A percentile compares a stretch with the other conserved stretches of the same genome.
phyloP scores from a whole-genome alignment of 1,139 yeast species.

The Saccharomyces hybrid region DNA sequence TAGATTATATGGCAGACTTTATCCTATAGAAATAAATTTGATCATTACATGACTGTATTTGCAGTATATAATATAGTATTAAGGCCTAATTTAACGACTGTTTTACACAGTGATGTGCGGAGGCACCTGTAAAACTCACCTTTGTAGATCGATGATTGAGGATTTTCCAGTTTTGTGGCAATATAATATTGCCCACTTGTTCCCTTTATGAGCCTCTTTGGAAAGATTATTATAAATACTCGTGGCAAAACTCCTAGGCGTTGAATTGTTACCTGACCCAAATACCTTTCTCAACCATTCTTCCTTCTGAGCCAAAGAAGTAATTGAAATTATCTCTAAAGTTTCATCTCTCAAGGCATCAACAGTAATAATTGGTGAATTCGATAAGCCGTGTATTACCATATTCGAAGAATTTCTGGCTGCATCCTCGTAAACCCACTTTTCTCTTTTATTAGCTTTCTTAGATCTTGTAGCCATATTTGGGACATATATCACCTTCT shows the following conservation, averaged over 20 bases:
- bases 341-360: slow-evolving; percentile 77
- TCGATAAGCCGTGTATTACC: slow-evolving; percentile 47
- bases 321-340: slow-evolving; percentile 68
- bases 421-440: slow-evolving; percentile 73
- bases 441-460: slow-evolving; percentile 68
- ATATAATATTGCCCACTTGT: slow-evolving; percentile 63
- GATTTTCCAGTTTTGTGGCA: slow-evolving; percentile 70
- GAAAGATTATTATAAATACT: slow-evolving; percentile 63
- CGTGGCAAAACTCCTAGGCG: slow-evolving; percentile 69
- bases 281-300: slow-evolving; percentile 80
- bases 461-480: slow-evolving; percentile 67
- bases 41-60: no score
- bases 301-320: slow-evolving; percentile 70
- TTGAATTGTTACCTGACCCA: slow-evolving; percentile 57
- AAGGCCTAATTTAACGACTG: no score
- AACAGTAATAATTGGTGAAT: slow-evolving; percentile 64
- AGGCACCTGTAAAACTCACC: slow-evolving; percentile 29
- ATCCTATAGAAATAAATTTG: no score
- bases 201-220: slow-evolving; percentile 66
- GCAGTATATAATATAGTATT: no score
- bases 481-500: slow-evolving; percentile 51
- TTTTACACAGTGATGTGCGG: not conserved
- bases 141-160: slow-evolving; percentile 58
- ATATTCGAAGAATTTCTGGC: slow-evolving; percentile 54
- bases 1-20: no score